Evolutionary conservation across 2,329 filamentous ascomycete genomes (phyloP).

Genomic region (Calonectria multiphialidica): DNA sequence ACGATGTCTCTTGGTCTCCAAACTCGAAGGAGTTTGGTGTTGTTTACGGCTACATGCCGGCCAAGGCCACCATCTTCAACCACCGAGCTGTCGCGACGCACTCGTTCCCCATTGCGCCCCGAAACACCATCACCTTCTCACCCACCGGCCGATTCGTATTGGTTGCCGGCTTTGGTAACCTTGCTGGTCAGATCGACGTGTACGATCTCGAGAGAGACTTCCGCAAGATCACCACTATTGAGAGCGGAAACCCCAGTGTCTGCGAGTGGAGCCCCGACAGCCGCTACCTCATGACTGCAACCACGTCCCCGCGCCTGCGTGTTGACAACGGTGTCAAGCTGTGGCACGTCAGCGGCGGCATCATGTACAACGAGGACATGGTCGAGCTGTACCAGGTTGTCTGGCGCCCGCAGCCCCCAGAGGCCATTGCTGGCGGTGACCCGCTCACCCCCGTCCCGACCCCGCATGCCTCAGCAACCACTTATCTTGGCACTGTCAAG

Average conservation of each 20-base stretch:
- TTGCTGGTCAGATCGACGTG: conserved; percentile 97
- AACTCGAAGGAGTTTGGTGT: conserved; percentile 98
- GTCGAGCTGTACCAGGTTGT: conserved; percentile 90
- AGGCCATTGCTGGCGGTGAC: conserved; percentile 72
- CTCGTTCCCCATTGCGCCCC: conserved; percentile 86
- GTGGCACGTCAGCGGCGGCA: conserved; percentile 88
- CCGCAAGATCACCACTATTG: conserved; percentile 91
- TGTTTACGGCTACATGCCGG: conserved; percentile 98
- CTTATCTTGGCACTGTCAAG: conserved; percentile 88
- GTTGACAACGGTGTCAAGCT: conserved; percentile 97
- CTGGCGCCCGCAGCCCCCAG: conserved; percentile 83
- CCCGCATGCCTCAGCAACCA: conserved; percentile 85
- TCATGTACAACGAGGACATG: conserved; percentile 98
- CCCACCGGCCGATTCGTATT: conserved; percentile 93
- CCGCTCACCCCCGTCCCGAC: conserved; percentile 80
- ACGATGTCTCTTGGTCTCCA: conserved; percentile 98
- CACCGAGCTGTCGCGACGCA: conserved; percentile 85
- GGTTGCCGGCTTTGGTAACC: conserved; percentile 95
- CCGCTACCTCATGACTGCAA: conserved; percentile 96
- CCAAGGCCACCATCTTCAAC: conserved; percentile 98
- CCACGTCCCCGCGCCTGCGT: conserved; percentile 91
- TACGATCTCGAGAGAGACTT: conserved; percentile 97
- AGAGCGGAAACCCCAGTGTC: conserved; percentile 94
- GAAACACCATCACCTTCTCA: conserved; percentile 96
- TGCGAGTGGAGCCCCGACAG: conserved; percentile 99